Percentiles rank a stretch among this genome's conserved stretches.
phyloP scores from a whole-genome alignment of 768 basidiomycete species.

The Lactarius sp. region DNA sequence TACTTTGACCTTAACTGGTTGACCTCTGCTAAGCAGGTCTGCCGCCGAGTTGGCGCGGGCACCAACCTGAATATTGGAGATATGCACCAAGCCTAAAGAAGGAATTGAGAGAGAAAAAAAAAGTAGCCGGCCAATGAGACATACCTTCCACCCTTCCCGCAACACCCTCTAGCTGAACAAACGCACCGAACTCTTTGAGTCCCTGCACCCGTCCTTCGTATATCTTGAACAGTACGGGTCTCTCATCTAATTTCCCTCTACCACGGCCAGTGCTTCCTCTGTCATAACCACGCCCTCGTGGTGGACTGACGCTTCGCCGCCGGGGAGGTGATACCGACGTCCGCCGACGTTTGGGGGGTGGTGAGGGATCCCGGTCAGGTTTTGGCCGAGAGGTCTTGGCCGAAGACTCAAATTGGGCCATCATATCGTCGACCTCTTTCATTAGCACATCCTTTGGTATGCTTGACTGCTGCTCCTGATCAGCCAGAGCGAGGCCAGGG shows the following conservation, averaged over 20 bases:
- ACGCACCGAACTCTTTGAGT: slow-evolving; percentile 94
- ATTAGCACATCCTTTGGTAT: slow-evolving; percentile 74
- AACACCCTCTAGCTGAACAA: slow-evolving; percentile 85
- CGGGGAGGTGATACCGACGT: slow-evolving; percentile 44
- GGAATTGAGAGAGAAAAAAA: slow-evolving; percentile 4
- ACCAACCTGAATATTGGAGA: slow-evolving; percentile 85
- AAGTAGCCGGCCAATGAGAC: slow-evolving; percentile 29
- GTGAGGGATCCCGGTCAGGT: slow-evolving; percentile 33
- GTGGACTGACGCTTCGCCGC: slow-evolving; percentile 54
- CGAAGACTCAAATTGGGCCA: slow-evolving; percentile 65
- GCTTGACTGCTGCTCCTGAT: slow-evolving; percentile 60
- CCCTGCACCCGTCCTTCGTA: slow-evolving; percentile 83
- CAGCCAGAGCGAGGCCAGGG: slow-evolving; percentile 81
- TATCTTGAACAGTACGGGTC: slow-evolving; percentile 89
- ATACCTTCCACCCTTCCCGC: slow-evolving; percentile 83
- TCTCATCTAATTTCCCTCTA: slow-evolving; percentile 59
- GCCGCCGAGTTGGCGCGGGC: slow-evolving; percentile 81
- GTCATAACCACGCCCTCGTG: slow-evolving; percentile 48
- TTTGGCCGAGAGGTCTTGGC: slow-evolving; percentile 54
- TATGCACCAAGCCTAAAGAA: slow-evolving; percentile 86
- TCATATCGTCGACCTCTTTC: slow-evolving; percentile 86
- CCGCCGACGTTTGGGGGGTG: slow-evolving; percentile 57
- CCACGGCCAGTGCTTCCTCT: slow-evolving; percentile 40
- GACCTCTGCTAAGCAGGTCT: slow-evolving; percentile 81
- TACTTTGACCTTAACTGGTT: slow-evolving; percentile 92